Conservation (phyloP, 164 flowering plant species). For the Cinnamomum chago region DNA sequence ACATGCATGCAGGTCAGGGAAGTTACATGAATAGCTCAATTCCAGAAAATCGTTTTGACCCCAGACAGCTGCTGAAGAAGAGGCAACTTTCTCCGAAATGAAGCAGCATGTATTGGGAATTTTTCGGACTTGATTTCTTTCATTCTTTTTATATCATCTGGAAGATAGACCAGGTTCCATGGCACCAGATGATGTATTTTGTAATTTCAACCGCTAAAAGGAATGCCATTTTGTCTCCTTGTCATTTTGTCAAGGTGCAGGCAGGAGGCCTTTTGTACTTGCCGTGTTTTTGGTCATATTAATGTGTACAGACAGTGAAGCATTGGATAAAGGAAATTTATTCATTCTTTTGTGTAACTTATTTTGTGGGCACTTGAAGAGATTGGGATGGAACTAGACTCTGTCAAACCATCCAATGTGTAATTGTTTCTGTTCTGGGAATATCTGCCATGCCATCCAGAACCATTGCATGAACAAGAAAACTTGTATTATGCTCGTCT, state of each 20-base stretch:
- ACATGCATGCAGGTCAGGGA: too few species aligned
- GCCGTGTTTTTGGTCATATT: neutral
- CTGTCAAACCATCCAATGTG: neutral
- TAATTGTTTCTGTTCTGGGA: neutral
- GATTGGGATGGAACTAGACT: neutral
- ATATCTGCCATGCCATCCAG: too few species aligned
- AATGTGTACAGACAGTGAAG: constrained; percentile 3
- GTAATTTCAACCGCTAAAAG: neutral
- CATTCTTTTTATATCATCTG: neutral
- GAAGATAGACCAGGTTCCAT: neutral
- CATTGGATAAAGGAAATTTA: neutral
- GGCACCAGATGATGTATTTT: neutral
- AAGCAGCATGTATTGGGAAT: neutral
- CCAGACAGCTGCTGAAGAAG: neutral
- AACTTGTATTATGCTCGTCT: too few species aligned
- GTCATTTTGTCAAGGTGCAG: neutral
- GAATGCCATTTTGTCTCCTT: too few species aligned
- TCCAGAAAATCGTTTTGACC: neutral
- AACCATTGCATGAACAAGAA: neutral
- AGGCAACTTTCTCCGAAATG: neutral
- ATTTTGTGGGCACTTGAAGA: neutral
- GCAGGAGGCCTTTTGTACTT: neutral
- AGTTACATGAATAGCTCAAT: neutral
- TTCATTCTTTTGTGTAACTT: neutral
- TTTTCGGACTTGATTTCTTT: neutral